These are phyloP conservation scores for Hypoxylon sp. DNA, from an alignment of 2,329 filamentous ascomycete species.

Conservation along the genomic window DNA sequence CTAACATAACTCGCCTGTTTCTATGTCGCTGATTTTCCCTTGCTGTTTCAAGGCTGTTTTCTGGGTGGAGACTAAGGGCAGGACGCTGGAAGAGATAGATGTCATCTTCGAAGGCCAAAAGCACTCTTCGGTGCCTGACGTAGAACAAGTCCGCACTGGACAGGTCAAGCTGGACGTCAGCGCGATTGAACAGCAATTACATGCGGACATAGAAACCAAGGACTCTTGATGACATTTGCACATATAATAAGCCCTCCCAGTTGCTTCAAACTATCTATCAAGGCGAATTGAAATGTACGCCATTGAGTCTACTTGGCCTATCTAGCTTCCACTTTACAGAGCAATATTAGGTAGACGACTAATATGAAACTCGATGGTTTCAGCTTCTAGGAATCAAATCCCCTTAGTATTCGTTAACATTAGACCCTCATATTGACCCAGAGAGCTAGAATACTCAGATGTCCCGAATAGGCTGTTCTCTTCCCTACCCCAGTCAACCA, in stretches of 20 bases:
- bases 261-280: background rate
- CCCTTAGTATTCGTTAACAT: slow-evolving; percentile 1
- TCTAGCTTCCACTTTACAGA: background rate
- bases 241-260: background rate
- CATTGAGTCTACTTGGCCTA: background rate
- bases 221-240: slow-evolving; percentile 6
- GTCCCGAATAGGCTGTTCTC: slow-evolving; percentile 22
- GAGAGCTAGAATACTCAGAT: slow-evolving; percentile 5
- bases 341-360: background rate
- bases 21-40: slow-evolving; percentile 8
- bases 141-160: slow-evolving; percentile 49
- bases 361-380: slow-evolving; percentile 1
- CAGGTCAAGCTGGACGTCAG: slow-evolving; percentile 44
- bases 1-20: background rate
- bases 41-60: slow-evolving; percentile 47
- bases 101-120: slow-evolving; percentile 56
- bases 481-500: slow-evolving; percentile 28
- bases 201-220: slow-evolving; percentile 11
- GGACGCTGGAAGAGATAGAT: slow-evolving; percentile 58
- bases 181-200: slow-evolving; percentile 44
- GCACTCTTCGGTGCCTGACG: slow-evolving; percentile 52
- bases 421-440: slow-evolving; percentile 6
- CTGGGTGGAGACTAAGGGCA: slow-evolving; percentile 59
- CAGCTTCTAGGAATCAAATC: slow-evolving; percentile 29
- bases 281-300: background rate